Evolutionary conservation across 805 yeast genomes (phyloP).

Genomic region (Wickerhamomyces pijperi): DNA sequence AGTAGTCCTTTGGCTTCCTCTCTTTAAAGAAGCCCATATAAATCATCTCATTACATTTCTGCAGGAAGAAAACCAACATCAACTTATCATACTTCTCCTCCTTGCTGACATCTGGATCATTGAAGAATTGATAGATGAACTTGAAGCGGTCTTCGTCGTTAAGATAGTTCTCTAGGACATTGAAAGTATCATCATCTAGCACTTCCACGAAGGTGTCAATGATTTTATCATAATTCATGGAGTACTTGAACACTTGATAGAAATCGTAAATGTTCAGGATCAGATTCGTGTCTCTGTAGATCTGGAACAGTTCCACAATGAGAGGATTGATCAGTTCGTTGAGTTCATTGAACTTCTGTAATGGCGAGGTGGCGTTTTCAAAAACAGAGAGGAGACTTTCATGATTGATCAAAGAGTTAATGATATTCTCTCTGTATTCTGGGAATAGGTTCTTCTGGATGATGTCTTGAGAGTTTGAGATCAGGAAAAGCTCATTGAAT

Average conservation of each 20-base stretch:
- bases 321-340: conserved; percentile 37
- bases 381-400: conserved; percentile 17
- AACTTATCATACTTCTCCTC: conserved; percentile 50
- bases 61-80: conserved; percentile 63
- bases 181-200: conserved; percentile 8
- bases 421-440: conserved; percentile 27
- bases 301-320: conserved; percentile 44
- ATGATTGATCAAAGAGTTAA: conserved; percentile 31
- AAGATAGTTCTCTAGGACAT: conserved; percentile 11
- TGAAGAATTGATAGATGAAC: conserved; percentile 17
- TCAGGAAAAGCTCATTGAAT: conserved; percentile 31
- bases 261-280: conserved; percentile 59
- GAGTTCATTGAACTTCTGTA: conserved; percentile 14
- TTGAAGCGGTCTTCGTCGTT: conserved; percentile 18
- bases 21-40: conserved; percentile 57
- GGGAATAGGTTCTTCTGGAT: conserved; percentile 31
- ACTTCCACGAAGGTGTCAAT: conserved; percentile 15
- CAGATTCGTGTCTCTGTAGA: conserved; percentile 72
- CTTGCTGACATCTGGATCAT: conserved; percentile 16
- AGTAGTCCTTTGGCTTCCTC: conserved; percentile 46
- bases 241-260: conserved; percentile 47
- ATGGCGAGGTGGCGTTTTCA: not conserved
- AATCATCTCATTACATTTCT: conserved; percentile 59
- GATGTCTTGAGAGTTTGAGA: conserved; percentile 18
- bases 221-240: conserved; percentile 25